phyloP scores from a whole-genome alignment of 106 monocot genomes.

The Narthecium ossifragum region DNA sequence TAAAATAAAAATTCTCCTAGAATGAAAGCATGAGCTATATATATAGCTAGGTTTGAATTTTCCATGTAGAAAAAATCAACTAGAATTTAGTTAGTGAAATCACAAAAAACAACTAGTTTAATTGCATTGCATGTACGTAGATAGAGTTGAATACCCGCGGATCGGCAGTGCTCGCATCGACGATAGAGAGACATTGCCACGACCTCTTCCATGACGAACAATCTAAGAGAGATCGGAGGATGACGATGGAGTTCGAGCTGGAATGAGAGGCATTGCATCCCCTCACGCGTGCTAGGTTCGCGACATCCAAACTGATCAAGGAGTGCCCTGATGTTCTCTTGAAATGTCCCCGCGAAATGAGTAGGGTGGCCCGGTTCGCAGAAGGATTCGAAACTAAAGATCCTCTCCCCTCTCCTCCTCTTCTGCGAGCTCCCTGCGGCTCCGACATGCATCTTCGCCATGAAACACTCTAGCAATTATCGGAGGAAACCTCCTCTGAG shows the following conservation, averaged over 20 bases:
- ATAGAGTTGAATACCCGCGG: conserved; percentile 30
- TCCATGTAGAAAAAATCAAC: too few species aligned
- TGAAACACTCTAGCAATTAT: too few species aligned
- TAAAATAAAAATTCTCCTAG: neutral
- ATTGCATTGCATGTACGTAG: neutral
- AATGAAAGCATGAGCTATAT: too few species aligned
- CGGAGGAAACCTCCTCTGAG: too few species aligned
- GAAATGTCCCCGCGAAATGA: conserved; percentile 35
- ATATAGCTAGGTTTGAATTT: too few species aligned
- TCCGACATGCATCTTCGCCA: conserved; percentile 26
- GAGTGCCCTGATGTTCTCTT: conserved; percentile 57
- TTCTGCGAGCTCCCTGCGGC: conserved; percentile 25
- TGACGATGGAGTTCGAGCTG: conserved; percentile 52
- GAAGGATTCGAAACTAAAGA: conserved; percentile 55
- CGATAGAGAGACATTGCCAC: conserved; percentile 32
- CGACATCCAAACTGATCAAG: conserved; percentile 37
- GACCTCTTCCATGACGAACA: conserved; percentile 59
- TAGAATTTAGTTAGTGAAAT: too few species aligned
- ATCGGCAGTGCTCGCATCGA: conserved; percentile 47
- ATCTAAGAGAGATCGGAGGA: conserved; percentile 24
- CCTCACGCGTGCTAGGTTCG: conserved; percentile 20
- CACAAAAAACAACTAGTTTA: too few species aligned
- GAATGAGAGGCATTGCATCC: conserved; percentile 55
- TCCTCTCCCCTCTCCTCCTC: conserved; percentile 61
- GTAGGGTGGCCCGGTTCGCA: conserved; percentile 50